phyloP scores from a whole-genome alignment of 2,329 filamentous ascomycete species.

The Diaporthe ilicicola region DNA sequence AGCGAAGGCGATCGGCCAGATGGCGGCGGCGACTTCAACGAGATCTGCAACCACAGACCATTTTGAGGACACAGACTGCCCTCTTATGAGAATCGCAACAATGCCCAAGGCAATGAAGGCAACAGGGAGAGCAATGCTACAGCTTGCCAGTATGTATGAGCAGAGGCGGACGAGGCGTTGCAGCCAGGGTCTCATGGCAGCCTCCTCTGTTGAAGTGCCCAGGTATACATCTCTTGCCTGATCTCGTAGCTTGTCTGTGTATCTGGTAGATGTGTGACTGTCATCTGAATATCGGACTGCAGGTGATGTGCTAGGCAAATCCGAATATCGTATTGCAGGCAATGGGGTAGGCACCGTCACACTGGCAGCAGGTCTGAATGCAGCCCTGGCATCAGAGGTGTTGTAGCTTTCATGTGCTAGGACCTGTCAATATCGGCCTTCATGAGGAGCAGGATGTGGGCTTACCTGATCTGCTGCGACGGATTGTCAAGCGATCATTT shows the following conservation, averaged over 20 bases:
- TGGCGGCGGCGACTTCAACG: slow-evolving; percentile 33
- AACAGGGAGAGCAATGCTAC: slow-evolving; percentile 28
- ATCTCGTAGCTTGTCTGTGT: background rate
- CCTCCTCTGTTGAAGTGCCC: background rate
- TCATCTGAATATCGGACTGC: slow-evolving; percentile 5
- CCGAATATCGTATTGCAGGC: slow-evolving; percentile 3
- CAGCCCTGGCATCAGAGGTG: background rate
- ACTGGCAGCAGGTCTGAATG: background rate
- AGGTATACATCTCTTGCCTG: slow-evolving; percentile 1
- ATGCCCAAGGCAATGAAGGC: slow-evolving; percentile 21
- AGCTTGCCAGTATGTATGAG: slow-evolving; percentile 28
- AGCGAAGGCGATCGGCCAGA: slow-evolving; percentile 38
- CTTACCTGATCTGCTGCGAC: slow-evolving; percentile 16
- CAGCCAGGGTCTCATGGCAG: slow-evolving; percentile 1
- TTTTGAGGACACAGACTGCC: background rate
- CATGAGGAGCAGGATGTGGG: background rate
- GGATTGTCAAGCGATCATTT: background rate
- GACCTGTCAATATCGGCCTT: background rate
- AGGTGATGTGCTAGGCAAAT: background rate
- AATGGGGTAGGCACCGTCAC: background rate
- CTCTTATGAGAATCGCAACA: slow-evolving; percentile 2
- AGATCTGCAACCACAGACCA: slow-evolving; percentile 27
- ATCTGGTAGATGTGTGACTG: slow-evolving; percentile 4
- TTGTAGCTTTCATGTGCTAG: slow-evolving; percentile 4
- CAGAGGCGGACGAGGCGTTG: slow-evolving; percentile 18